A percentile compares a stretch with the other conserved stretches of the same genome.
phyloP scores from a whole-genome alignment of 495 filamentous ascomycete genomes.

The Antarctomyces pellizariae region DNA sequence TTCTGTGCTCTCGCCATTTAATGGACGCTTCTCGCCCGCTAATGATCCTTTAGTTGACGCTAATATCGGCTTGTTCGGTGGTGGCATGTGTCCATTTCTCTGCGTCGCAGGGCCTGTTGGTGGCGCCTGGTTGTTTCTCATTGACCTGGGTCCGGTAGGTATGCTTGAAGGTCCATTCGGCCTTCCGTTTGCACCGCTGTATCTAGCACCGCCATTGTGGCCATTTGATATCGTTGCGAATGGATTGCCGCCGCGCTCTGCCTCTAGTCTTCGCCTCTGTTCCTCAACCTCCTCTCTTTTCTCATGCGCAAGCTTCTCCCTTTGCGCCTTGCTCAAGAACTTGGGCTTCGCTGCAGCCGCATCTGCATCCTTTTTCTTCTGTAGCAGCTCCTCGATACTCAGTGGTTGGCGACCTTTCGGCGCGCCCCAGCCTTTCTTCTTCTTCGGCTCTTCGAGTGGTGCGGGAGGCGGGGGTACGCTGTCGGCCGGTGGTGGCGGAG shows the following conservation, averaged over 20 bases:
- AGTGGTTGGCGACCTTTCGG: conserved; percentile 26
- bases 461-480: conserved; percentile 29
- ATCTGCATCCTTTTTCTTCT: conserved; percentile 59
- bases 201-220: conserved; percentile 3
- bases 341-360: conserved; percentile 67
- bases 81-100: conserved; percentile 20
- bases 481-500: conserved; percentile 35
- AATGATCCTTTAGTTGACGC: conserved; percentile 12
- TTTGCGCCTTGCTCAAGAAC: conserved; percentile 74
- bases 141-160: conserved; percentile 62
- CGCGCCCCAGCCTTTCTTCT: conserved; percentile 30
- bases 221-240: conserved; percentile 4
- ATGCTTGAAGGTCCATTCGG: conserved; percentile 12
- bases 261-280: conserved; percentile 29
- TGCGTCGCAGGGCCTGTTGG: conserved; percentile 30
- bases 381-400: conserved; percentile 54
- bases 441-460: conserved; percentile 17
- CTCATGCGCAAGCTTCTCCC: conserved; percentile 67
- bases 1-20: conserved; percentile 47
- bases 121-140: conserved; percentile 30
- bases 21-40: conserved; percentile 27
- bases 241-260: conserved; percentile 17
- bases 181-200: conserved; percentile 6
- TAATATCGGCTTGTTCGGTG: conserved; percentile 17
- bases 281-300: conserved; percentile 65